These are phyloP conservation scores for Phytophthora pini DNA, from an alignment of 352 stramenopile species.

Conservation along the genomic window DNA sequence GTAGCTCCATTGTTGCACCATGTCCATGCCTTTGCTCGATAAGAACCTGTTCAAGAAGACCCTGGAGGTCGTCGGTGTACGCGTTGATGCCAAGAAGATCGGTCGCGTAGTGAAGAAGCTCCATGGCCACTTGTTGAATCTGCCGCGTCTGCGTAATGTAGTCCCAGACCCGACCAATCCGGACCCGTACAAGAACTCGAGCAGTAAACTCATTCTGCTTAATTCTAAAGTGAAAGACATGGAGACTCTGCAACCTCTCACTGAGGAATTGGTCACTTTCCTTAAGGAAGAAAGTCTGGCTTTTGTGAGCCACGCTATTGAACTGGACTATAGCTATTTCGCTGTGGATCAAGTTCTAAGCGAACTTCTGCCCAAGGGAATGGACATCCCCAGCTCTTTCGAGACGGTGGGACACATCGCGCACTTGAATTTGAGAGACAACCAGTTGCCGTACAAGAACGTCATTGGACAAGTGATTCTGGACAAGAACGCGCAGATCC, in stretches of 20 bases:
- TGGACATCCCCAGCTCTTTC: slow-evolving; percentile 94
- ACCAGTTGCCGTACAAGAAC: slow-evolving; percentile 95
- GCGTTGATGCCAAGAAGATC: slow-evolving; percentile 86
- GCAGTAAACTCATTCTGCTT: slow-evolving; percentile 76
- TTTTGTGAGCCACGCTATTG: slow-evolving; percentile 72
- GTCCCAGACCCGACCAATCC: slow-evolving; percentile 70
- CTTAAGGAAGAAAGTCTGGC: slow-evolving; percentile 60
- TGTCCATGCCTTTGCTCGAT: slow-evolving; percentile 56
- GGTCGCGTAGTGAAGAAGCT: slow-evolving; percentile 72
- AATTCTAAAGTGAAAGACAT: slow-evolving; percentile 67
- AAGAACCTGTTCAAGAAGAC: slow-evolving; percentile 78
- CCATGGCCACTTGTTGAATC: slow-evolving; percentile 77
- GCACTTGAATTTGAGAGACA: slow-evolving; percentile 96
- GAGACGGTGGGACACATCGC: slow-evolving; percentile 97
- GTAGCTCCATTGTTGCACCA: slow-evolving; percentile 5
- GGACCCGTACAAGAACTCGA: slow-evolving; percentile 67
- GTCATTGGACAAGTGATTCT: slow-evolving; percentile 98
- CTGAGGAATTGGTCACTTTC: slow-evolving; percentile 59
- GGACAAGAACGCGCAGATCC: slow-evolving; percentile 96
- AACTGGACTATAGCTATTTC: slow-evolving; percentile 84
- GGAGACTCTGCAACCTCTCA: slow-evolving; percentile 59
- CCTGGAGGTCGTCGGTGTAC: slow-evolving; percentile 71
- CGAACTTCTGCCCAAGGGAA: slow-evolving; percentile 79
- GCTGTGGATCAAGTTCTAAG: slow-evolving; percentile 82
- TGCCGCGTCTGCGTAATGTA: slow-evolving; percentile 76